phyloP scores from a whole-genome alignment of 2,329 filamentous ascomycete species.

The Scedosporium minutisporum region DNA sequence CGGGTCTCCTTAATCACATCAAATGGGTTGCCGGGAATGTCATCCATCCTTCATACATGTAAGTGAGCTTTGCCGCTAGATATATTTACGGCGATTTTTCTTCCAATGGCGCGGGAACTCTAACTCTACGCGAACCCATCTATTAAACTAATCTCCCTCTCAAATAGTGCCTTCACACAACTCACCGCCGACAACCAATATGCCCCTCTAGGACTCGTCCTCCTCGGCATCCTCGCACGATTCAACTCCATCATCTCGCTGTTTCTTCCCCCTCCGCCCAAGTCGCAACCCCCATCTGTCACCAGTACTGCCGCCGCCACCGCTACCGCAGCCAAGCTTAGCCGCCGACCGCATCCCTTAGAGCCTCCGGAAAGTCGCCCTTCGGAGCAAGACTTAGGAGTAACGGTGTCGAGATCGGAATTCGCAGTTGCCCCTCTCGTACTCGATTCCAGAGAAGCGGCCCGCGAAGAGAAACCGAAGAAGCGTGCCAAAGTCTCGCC shows the following conservation, averaged over 20 bases:
- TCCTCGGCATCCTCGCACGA: slow-evolving; percentile 55
- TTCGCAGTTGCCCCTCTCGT: background rate
- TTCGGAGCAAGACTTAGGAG: slow-evolving; percentile 18
- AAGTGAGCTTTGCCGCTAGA: slow-evolving; percentile 9
- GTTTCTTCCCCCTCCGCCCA: slow-evolving; percentile 16
- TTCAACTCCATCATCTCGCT: slow-evolving; percentile 35
- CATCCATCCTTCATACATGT: slow-evolving; percentile 27
- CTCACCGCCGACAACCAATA: slow-evolving; percentile 65
- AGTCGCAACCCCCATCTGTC: background rate
- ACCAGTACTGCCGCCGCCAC: background rate
- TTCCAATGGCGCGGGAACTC: background rate
- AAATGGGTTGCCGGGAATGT: slow-evolving; percentile 20
- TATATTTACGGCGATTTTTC: background rate
- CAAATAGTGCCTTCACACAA: slow-evolving; percentile 52
- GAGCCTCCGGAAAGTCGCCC: background rate
- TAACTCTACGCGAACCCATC: background rate
- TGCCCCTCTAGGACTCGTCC: slow-evolving; percentile 58
- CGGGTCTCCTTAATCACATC: slow-evolving; percentile 10
- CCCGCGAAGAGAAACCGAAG: background rate
- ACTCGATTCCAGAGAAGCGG: background rate
- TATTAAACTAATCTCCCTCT: slow-evolving; percentile 1
- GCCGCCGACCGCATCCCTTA: background rate
- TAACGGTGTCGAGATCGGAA: slow-evolving; percentile 8
- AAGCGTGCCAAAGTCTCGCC: background rate
- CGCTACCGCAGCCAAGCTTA: background rate